These are phyloP conservation scores for Arthonia radiata DNA, from an alignment of 495 filamentous ascomycete species.

Conservation along the genomic window DNA sequence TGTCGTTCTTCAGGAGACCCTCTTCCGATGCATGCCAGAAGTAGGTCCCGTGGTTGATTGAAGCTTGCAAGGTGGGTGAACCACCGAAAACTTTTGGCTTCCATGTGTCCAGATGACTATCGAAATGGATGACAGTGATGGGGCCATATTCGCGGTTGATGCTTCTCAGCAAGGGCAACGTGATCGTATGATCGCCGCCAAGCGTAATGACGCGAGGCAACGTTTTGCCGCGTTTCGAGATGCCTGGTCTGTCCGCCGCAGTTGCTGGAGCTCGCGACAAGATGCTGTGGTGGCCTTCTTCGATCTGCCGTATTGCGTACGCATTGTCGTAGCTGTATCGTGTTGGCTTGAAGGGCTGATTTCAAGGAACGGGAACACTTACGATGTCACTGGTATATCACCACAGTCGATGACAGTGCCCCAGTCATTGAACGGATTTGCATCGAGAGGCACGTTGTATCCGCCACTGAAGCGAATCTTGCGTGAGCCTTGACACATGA, in stretches of 20 bases:
- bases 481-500: no score
- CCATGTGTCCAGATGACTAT: conserved; percentile 39
- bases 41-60: conserved; percentile 69
- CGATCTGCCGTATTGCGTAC: conserved; percentile 17
- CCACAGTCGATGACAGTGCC: conserved; percentile 18
- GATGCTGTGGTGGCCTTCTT: conserved; percentile 18
- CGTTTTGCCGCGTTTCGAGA: conserved; percentile 28
- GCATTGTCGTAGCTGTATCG: conserved; percentile 20
- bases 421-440: conserved; percentile 19
- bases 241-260: conserved; percentile 23
- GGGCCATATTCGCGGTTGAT: conserved; percentile 41
- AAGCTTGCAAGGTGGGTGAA: conserved; percentile 33
- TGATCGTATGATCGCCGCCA: conserved; percentile 42
- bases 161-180: conserved; percentile 33
- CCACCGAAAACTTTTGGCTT: conserved; percentile 47
- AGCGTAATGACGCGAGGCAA: conserved; percentile 40
- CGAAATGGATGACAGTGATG: conserved; percentile 48
- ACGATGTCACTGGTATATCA: conserved; percentile 22
- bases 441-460: conserved; percentile 29
- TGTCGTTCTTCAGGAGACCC: conserved; percentile 55
- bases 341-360: no score
- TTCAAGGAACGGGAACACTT: no score
- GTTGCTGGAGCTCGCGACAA: conserved; percentile 25
- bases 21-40: conserved; percentile 45
- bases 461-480: conserved; percentile 30